Conservation (phyloP, 345 rosid species). For the Theobroma cacao region DNA sequence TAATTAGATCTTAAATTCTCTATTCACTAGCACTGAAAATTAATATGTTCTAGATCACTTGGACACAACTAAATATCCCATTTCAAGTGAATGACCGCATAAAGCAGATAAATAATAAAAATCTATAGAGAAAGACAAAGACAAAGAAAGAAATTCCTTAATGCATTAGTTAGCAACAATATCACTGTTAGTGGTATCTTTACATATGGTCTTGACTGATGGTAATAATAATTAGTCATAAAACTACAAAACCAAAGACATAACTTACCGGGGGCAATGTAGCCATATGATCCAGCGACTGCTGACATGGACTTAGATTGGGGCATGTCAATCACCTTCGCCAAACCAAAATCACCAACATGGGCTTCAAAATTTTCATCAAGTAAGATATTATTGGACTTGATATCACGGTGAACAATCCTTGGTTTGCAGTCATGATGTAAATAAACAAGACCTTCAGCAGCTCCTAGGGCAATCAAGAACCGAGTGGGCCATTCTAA, state of each 20-base stretch:
- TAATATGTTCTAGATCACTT: neutral
- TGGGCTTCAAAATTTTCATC: conserved; percentile 91
- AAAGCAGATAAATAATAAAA: neutral
- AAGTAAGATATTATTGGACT: conserved; percentile 86
- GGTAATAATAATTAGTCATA: neutral
- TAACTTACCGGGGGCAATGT: conserved; percentile 91
- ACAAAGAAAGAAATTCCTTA: neutral
- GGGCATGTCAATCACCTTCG: conserved; percentile 95
- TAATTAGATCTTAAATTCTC: neutral
- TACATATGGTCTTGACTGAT: neutral
- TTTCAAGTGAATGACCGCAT: neutral
- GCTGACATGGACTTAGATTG: conserved; percentile 95
- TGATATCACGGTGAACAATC: conserved; percentile 93
- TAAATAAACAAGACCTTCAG: conserved; percentile 91
- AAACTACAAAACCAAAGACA: neutral
- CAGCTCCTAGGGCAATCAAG: conserved; percentile 86
- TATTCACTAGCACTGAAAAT: neutral
- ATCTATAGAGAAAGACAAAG: neutral
- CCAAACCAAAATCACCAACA: conserved; percentile 97
- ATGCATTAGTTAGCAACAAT: neutral
- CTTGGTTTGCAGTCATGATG: conserved; percentile 96
- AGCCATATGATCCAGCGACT: conserved; percentile 97
- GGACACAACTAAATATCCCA: neutral
- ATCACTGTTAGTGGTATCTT: neutral
- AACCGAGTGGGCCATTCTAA: conserved; percentile 87